Percentiles rank a stretch among this genome's conserved stretches.
Evolutionary conservation across 768 basidiomycete genomes (phyloP).

Genomic region (Trametes elegans): DNA sequence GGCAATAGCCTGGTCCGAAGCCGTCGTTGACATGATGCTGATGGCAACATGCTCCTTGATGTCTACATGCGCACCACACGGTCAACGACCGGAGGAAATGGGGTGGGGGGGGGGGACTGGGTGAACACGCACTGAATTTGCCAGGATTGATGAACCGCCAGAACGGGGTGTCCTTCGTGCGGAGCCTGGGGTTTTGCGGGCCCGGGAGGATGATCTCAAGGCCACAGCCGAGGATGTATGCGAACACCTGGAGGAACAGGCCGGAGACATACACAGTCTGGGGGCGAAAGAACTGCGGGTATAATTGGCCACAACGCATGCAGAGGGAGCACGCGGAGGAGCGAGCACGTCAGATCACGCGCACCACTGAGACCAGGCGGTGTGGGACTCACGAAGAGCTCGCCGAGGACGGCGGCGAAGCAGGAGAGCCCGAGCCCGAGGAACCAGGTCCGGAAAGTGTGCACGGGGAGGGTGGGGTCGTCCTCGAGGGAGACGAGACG

Average conservation of each 20-base stretch:
- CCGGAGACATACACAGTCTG: constrained; percentile 25
- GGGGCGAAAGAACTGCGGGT: constrained; percentile 22
- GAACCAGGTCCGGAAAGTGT: constrained; percentile 33
- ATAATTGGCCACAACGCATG: neutral
- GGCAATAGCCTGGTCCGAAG: constrained; percentile 27
- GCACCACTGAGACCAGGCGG: neutral
- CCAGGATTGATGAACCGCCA: constrained; percentile 31
- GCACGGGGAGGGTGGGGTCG: constrained; percentile 33
- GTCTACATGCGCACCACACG: constrained; percentile 30
- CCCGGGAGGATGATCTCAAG: constrained; percentile 28
- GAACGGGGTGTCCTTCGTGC: constrained; percentile 29
- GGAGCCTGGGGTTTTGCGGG: constrained; percentile 9
- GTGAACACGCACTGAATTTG: constrained; percentile 20
- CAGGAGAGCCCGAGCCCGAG: constrained; percentile 30
- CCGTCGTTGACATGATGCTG: constrained; percentile 28
- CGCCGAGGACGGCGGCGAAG: constrained; percentile 36
- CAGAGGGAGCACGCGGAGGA: neutral
- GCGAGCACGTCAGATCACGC: constrained; percentile 9
- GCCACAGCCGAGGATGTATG: constrained; percentile 27
- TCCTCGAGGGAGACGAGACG: constrained; percentile 53
- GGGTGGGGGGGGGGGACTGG: neutral
- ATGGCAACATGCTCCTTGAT: constrained; percentile 33
- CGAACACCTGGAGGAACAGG: constrained; percentile 27
- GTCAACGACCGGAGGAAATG: no score
- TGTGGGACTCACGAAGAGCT: constrained; percentile 42